Base-by-base conservation (phyloP, 2,329 filamentous ascomycete species). In the Pyrenochaeta sp. region DNA sequence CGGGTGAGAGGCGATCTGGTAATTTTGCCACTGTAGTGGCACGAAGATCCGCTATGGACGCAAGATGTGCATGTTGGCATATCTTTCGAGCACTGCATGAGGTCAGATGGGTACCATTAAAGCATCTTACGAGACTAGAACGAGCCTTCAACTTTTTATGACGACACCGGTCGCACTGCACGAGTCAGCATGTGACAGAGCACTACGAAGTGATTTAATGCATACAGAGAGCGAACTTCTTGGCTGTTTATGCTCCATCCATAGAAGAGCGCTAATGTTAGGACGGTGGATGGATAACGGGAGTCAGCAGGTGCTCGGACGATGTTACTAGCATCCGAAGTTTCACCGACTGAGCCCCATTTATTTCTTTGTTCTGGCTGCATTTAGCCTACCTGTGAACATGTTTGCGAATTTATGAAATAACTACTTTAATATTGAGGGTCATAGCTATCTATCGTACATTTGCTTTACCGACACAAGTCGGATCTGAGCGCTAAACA, bases 21-120 rank as follows among this genome's bases (percentile, higher is more conserved):
- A 14, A 66, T 57, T 35, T 66, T 66, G 12, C 65, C 65, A 32
- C 61, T 67, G 36, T 68, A 68, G 31, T 68, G 65, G 10, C 63
- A 68, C 36, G 57, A 46, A 6, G 60, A 51, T 4, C 58, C 52
- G 17, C 58, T 68, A 15, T 60, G 45, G 17, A 55, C 60, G 49
- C 65, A 68, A n/a, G 56, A 54, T 31, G 44, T 57, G 43, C 65
- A 68, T 30, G 54, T 47, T 29, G 65, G 65, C 33, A 56, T 51
- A 29, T 68, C 61, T 40, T 68, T 68, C 20, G 65, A 68, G n/a
- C 65, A 68, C 57, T 68, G 20, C 10, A 37, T 4, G 12, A 17
- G 21, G 23, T 56, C 23, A 56, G 20, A 44, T 14, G 2, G 10
- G n/a, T 1, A 20, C 2, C 20, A 23, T 5, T 12, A 20, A 21